Percentiles rank a stretch among this genome's conserved stretches.
phyloP scores from a whole-genome alignment of 495 filamentous ascomycete species.

The Annulohypoxylon moriforme region DNA sequence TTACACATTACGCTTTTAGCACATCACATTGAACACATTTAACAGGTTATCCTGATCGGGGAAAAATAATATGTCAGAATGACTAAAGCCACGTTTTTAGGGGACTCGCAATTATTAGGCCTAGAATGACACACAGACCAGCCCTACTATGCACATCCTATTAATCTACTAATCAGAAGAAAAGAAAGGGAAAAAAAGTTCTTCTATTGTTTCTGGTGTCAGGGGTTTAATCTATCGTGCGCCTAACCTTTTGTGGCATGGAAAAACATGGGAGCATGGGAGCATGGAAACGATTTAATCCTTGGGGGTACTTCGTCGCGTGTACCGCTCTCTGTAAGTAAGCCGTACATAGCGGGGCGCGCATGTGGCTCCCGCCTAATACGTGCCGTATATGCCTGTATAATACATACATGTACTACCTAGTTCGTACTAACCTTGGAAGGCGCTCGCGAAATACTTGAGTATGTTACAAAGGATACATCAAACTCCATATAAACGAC shows the following conservation, averaged over 20 bases:
- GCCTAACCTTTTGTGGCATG: constrained; percentile 19
- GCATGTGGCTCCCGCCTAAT: constrained; percentile 36
- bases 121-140: constrained; percentile 23
- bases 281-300: constrained; percentile 18
- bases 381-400: constrained; percentile 14
- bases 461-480: not conserved
- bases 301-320: constrained; percentile 24
- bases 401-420: constrained; percentile 8
- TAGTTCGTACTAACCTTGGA: constrained; percentile 14
- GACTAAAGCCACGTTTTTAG: constrained; percentile 19
- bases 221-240: constrained; percentile 34
- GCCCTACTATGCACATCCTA: not conserved
- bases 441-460: not conserved
- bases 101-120: constrained; percentile 15
- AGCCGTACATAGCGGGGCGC: constrained; percentile 37
- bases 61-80: constrained; percentile 21
- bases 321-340: constrained; percentile 35
- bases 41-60: constrained; percentile 13
- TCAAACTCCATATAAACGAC: constrained; percentile 3
- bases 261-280: constrained; percentile 33
- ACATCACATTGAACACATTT: not conserved
- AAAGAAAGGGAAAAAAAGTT: constrained; percentile 3
- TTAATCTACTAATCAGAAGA: constrained; percentile 22
- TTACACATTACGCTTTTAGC: not conserved
- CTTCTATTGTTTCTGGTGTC: constrained; percentile 20